Base-by-base conservation (phyloP, 768 basidiomycete species). In the Lanmaoa pseudosensibilis region DNA sequence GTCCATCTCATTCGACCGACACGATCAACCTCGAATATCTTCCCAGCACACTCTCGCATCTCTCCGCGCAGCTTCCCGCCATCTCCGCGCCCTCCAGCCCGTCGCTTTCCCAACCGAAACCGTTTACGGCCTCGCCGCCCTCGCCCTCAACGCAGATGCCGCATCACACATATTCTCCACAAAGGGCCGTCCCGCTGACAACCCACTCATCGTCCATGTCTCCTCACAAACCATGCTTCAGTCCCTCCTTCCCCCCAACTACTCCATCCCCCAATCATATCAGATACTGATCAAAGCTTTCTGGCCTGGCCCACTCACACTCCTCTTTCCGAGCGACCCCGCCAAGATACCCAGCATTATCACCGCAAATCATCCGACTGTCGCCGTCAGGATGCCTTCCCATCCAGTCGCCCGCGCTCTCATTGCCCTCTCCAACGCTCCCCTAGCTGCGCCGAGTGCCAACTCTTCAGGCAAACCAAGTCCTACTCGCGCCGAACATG, bases 101-200 rank as follows among this genome's bases (percentile, higher is more conserved):
- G 88, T 98, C 53, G 95, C 88, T 0, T 91, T 99, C 68, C 96
- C 97, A 0, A 98, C 97, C 32, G 97, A 99, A 74, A 98, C 97
- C 0, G 97, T 99, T 12, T 99, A 98, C 72, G 97, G 97, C 1
- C 84, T 99, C n/a, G 97, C 91, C 30, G 97, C 94, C 0, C 74
- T 86, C 21, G 94, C 96, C 0, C 74, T 93, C 44, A 75, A 84
- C 63, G 60, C 80, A 9, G 60, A 73, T 16, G 93, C 95, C 3
- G 82, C 84, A 6, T 67, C 79, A 3, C 80, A 80, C 63, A 94
- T 99, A 64, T 99, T 94, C 73, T 71, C 81, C 18, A 88, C 88
- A 49, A 99, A 99, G 67, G 92, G 94, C 38, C 82, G 97, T 51
- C 97, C 97, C 8, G 76, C 89, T 5, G 97, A 99, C 73, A 99